These are phyloP conservation scores for Wickerhamiella sorbophila DNA, from an alignment of 805 yeast species.

Conservation along the genomic window DNA sequence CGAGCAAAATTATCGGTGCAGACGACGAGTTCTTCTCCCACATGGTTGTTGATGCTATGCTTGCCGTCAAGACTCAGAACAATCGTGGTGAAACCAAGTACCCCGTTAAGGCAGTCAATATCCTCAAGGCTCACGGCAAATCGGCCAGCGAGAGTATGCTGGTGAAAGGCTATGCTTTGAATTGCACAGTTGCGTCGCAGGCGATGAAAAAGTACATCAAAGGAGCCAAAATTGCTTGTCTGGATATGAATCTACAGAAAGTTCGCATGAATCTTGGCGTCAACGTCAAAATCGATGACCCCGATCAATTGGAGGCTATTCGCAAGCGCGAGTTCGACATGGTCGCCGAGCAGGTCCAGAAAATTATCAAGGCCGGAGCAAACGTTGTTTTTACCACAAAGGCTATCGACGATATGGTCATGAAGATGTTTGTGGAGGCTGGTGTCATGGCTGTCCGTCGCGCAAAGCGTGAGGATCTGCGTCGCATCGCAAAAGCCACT, in stretches of 20 bases:
- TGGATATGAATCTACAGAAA: slow-evolving; percentile 87
- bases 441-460: slow-evolving; percentile 94
- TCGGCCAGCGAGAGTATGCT: slow-evolving; percentile 75
- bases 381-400: slow-evolving; percentile 86
- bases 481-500: slow-evolving; percentile 94
- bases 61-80: slow-evolving; percentile 85
- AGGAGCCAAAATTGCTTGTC: slow-evolving; percentile 69
- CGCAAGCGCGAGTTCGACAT: slow-evolving; percentile 81
- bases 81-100: slow-evolving; percentile 59
- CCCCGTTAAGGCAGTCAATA: slow-evolving; percentile 94
- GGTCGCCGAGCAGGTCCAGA: slow-evolving; percentile 65
- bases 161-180: slow-evolving; percentile 88
- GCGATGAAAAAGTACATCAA: slow-evolving; percentile 71
- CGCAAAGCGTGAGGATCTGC: slow-evolving; percentile 89
- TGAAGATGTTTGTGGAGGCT: slow-evolving; percentile 81
- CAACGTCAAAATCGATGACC: slow-evolving; percentile 90
- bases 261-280: slow-evolving; percentile 98
- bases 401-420: slow-evolving; percentile 86
- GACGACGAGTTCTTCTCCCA: slow-evolving; percentile 82
- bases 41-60: slow-evolving; percentile 89
- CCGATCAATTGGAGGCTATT: slow-evolving; percentile 89
- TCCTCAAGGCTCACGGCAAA: slow-evolving; percentile 93
- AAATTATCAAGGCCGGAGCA: slow-evolving; percentile 77
- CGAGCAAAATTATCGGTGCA: slow-evolving; percentile 87
- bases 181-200: slow-evolving; percentile 94